Conservation (phyloP, 768 basidiomycete genomes). For the Boletus pseudopeckii region DNA sequence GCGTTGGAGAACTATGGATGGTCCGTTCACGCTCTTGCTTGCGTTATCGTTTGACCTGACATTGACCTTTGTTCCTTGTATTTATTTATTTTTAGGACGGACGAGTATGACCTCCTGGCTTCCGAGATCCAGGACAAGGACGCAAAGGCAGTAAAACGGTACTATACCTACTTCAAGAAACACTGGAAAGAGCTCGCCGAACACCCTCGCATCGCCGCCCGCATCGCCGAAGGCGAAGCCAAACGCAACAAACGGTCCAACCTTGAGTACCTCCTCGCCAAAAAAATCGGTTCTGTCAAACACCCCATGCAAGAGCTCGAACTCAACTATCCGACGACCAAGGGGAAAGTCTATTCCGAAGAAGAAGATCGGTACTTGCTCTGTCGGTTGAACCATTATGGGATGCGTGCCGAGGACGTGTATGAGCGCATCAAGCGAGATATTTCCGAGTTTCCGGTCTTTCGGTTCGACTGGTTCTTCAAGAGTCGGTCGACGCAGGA, state of each 20-base stretch:
- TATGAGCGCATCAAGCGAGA: conserved; percentile 96
- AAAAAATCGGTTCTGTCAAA: conserved; percentile 78
- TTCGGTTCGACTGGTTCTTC: conserved; percentile 98
- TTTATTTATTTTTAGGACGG: conserved; percentile 61
- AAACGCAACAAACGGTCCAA: conserved; percentile 86
- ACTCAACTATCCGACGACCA: conserved; percentile 91
- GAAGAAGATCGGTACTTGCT: conserved; percentile 97
- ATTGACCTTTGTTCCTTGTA: background rate
- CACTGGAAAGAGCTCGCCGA: conserved; percentile 78
- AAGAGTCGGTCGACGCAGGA: conserved; percentile 91
- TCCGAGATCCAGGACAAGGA: conserved; percentile 84
- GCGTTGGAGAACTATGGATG: conserved; percentile 80
- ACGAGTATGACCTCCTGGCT: conserved; percentile 65
- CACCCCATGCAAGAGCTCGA: conserved; percentile 98
- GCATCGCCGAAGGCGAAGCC: conserved; percentile 85
- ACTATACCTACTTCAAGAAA: conserved; percentile 83
- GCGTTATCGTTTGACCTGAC: background rate
- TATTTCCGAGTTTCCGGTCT: conserved; percentile 94
- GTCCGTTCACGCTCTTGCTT: conserved; percentile 36
- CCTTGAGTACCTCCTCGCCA: conserved; percentile 69
- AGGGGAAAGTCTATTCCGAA: conserved; percentile 94
- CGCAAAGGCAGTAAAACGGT: conserved; percentile 69
- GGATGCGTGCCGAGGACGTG: conserved; percentile 83
- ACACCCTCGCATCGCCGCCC: conserved; percentile 73
- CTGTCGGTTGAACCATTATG: conserved; percentile 85